Evolutionary conservation across 331 rosid species (phyloP), one percentile per base, ranked within the genome.

Genomic region (Telfairia occidentalis): DNA sequence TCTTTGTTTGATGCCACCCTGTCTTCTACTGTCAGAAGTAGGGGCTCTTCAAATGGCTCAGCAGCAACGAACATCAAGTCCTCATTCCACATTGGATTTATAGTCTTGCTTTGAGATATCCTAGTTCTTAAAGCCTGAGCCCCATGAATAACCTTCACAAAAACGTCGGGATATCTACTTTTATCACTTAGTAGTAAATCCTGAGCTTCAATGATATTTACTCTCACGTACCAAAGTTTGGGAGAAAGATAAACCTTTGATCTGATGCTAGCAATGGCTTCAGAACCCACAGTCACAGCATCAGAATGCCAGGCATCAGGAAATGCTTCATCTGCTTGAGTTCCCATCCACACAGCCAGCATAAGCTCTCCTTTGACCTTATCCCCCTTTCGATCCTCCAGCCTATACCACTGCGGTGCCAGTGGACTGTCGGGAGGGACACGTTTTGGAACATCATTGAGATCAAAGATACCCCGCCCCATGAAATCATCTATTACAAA

Each of bases 281-380:
- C 88, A 0, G 82, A 75, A 26, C 84, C 81, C 50, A 85, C 79
- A 5, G 88, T 5, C 11, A 82, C 88, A 71, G 88, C 88, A 73
- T 85, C 88, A 3, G 88, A 85, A 72, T 82, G 88, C 88, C 88
- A 85, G 3, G 88, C 84, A 32, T 85, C 84, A 7, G 87, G 81
- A 79, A 84, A 84, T 0, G 87, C 83, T 78, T 84, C 87, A 30
- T 84, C 87, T n/a, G 88, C 88, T 76, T 85, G 88, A 71, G 88
- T 85, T 77, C 88, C 88, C 86, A 85, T 85, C 88, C 88, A 85
- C 40, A 85, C 82, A 40, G 88, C 88, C 71, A 85, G 53, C 88
- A 85, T 85, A 64, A 85, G 45, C 79, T 85, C 88, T 40, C 84
- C 88, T 35, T 80, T 85, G 21, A 61, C 81, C 81, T 66, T 85